Conservation (phyloP, 1,139 yeast genomes). For the Debaryomycetaceae sp. region DNA sequence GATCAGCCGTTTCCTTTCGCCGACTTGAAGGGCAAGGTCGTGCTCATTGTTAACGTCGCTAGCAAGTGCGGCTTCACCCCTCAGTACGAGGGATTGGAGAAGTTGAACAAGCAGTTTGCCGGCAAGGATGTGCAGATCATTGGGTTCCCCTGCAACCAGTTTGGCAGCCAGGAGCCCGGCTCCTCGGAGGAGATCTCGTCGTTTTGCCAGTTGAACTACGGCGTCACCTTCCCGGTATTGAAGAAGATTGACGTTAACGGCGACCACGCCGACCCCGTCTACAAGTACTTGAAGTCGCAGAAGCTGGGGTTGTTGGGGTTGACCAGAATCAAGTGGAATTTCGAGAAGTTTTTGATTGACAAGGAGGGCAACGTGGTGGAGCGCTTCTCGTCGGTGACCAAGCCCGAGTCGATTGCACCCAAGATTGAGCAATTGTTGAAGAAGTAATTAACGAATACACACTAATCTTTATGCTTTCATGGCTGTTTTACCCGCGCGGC, state of each 20-base stretch:
- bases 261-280: constrained; percentile 72
- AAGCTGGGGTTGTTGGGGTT: constrained; percentile 43
- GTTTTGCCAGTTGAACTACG: constrained; percentile 38
- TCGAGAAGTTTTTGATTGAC: constrained; percentile 45
- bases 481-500: constrained; percentile 1
- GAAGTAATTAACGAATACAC: constrained; percentile 5
- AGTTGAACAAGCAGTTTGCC: constrained; percentile 70
- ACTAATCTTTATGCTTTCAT: not conserved
- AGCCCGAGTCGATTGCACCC: constrained; percentile 31
- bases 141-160: constrained; percentile 88
- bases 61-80: constrained; percentile 89
- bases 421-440: constrained; percentile 39
- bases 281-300: constrained; percentile 61
- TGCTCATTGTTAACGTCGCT: constrained; percentile 88
- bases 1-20: constrained; percentile 65
- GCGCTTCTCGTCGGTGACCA: constrained; percentile 39
- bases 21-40: constrained; percentile 82
- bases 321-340: constrained; percentile 48
- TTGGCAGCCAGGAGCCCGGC: constrained; percentile 49
- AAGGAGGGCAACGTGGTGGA: constrained; percentile 43
- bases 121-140: constrained; percentile 72
- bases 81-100: constrained; percentile 75
- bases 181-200: constrained; percentile 34
- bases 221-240: constrained; percentile 83
- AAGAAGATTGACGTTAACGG: constrained; percentile 91